These are phyloP conservation scores for Arabidopsis hybrid DNA, from an alignment of 441 rosid species.

Conservation along the genomic window DNA sequence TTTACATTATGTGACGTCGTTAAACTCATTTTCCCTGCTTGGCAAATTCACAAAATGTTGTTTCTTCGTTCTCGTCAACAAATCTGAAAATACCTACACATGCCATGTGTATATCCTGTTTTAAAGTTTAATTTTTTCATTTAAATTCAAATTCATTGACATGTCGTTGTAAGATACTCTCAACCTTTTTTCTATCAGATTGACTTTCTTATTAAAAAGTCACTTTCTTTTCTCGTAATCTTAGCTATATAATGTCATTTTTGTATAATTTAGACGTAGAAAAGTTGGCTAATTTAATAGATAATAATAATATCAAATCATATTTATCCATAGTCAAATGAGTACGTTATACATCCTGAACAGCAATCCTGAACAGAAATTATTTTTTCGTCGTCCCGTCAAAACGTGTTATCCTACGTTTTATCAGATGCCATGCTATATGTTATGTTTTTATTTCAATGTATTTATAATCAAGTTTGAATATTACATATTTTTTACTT, in stretches of 20 bases:
- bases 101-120: slow-evolving; percentile 8
- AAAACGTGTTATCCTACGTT: neutral
- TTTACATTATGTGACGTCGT: neutral
- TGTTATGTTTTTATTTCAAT: neutral
- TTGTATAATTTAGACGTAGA: neutral
- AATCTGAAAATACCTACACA: slow-evolving; percentile 4
- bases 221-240: neutral
- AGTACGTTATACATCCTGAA: neutral
- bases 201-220: neutral
- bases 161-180: slow-evolving; percentile 12
- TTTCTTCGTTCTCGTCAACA: slow-evolving; percentile 26
- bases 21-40: neutral
- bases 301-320: neutral
- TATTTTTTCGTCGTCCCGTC: neutral
- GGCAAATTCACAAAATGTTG: neutral
- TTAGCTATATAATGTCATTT: slow-evolving; percentile 1
- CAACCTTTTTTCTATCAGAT: neutral
- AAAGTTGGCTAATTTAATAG: neutral
- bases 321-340: neutral
- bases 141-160: slow-evolving; percentile 35
- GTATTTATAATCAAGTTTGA: neutral
- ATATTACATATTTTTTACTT: neutral
- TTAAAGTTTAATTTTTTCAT: neutral
- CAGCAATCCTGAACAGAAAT: neutral
- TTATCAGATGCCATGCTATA: neutral